A percentile compares a stretch with the other conserved stretches of the same genome.
Evolutionary conservation across 768 basidiomycete species (phyloP).

Genomic region (Russula brevipes): DNA sequence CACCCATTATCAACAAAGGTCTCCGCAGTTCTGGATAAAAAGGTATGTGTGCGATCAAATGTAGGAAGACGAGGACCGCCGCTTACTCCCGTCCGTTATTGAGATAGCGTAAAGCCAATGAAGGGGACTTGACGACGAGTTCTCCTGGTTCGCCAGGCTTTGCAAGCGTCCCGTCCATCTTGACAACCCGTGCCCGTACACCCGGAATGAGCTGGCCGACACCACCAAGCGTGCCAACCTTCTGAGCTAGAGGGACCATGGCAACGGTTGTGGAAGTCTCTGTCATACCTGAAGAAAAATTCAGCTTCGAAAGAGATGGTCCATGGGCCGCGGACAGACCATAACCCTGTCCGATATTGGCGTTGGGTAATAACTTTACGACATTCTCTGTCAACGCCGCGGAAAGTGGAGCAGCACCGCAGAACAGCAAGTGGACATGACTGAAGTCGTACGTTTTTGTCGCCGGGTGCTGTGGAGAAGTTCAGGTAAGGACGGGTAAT

Average conservation of each 20-base stretch:
- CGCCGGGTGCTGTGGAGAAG: slow-evolving; percentile 28
- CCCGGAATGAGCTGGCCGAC: slow-evolving; percentile 47
- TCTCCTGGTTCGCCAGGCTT: slow-evolving; percentile 55
- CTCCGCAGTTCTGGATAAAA: slow-evolving; percentile 50
- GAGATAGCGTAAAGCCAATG: slow-evolving; percentile 41
- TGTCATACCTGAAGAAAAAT: slow-evolving; percentile 52
- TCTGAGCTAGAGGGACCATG: slow-evolving; percentile 45
- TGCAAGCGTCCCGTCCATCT: slow-evolving; percentile 49
- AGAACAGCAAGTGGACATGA: slow-evolving; percentile 28
- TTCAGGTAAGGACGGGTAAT: not conserved
- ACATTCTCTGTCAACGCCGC: slow-evolving; percentile 37
- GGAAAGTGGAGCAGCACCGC: slow-evolving; percentile 37
- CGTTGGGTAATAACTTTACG: slow-evolving; percentile 46
- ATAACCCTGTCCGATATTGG: slow-evolving; percentile 57
- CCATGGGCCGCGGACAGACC: slow-evolving; percentile 33
- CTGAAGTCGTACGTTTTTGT: slow-evolving; percentile 32
- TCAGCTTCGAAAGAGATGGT: not conserved
- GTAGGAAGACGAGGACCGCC: not conserved
- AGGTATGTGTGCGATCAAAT: not conserved
- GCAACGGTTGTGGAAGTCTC: slow-evolving; percentile 52
- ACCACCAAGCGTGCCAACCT: slow-evolving; percentile 49
- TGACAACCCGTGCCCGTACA: slow-evolving; percentile 46
- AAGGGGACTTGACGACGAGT: slow-evolving; percentile 42
- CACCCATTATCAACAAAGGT: slow-evolving; percentile 68
- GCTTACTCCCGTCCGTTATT: slow-evolving; percentile 58